Conservation (phyloP, 2,329 filamentous ascomycete genomes). For the Ceratocystis huliohia region DNA sequence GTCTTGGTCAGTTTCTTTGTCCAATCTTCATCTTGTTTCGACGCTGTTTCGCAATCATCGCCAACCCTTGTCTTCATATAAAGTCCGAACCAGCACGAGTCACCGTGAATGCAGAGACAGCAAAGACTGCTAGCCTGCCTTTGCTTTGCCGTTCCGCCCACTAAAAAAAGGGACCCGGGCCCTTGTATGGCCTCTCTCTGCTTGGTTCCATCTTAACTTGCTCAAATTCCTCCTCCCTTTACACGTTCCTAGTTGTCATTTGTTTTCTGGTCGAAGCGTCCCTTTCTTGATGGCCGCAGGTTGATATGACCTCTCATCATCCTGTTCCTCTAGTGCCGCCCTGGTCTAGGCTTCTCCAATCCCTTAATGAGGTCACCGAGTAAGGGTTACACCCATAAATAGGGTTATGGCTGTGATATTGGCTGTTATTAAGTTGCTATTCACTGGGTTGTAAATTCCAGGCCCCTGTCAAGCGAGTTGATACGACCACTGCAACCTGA, state of each 20-base stretch:
- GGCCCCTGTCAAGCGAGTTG: not conserved
- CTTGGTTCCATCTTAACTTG: not conserved
- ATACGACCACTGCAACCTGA: not conserved
- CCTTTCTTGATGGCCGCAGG: not conserved
- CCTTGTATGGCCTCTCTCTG: too few species aligned
- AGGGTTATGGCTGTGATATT: not conserved
- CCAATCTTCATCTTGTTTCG: not conserved
- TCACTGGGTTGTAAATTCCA: not conserved
- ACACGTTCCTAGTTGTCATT: not conserved
- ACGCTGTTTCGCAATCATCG: slow-evolving; percentile 1
- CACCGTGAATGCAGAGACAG: not conserved
- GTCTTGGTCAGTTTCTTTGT: not conserved
- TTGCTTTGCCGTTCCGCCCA: not conserved
- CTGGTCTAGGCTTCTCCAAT: too few species aligned
- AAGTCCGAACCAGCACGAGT: not conserved
- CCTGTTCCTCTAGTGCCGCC: too few species aligned
- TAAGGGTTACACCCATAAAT: rapidly evolving
- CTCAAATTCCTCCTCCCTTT: not conserved
- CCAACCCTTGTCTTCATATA: not conserved
- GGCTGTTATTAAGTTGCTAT: too few species aligned
- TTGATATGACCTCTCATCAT: not conserved
- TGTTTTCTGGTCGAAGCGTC: not conserved
- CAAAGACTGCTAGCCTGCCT: not conserved
- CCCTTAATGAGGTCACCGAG: rapidly evolving
- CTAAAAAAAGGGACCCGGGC: not conserved